A percentile compares a stretch with the other conserved stretches of the same genome.
These are phyloP conservation scores for Saitozyma podzolica DNA, from an alignment of 768 basidiomycete species.

Conservation along the genomic window DNA sequence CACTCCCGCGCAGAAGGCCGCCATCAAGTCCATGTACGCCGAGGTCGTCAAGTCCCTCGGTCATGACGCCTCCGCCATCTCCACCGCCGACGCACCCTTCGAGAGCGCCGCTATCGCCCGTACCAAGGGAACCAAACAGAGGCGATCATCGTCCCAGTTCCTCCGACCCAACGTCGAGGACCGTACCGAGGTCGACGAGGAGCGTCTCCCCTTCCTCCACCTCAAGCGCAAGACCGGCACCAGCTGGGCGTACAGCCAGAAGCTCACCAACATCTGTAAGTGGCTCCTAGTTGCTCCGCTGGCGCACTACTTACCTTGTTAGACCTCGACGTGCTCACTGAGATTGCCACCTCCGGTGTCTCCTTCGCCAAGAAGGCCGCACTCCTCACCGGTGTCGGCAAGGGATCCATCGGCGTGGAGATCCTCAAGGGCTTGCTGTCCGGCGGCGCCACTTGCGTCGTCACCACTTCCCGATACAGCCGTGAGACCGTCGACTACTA, in stretches of 20 bases:
- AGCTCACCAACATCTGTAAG: slow-evolving; percentile 70
- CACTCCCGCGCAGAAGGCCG: slow-evolving; percentile 83
- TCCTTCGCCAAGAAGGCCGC: slow-evolving; percentile 99
- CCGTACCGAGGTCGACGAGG: slow-evolving; percentile 69
- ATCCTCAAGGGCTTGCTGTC: slow-evolving; percentile 94
- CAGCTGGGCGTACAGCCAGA: slow-evolving; percentile 96
- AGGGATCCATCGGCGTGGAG: slow-evolving; percentile 96
- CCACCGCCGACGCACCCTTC: slow-evolving; percentile 13
- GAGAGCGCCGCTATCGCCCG: slow-evolving; percentile 28
- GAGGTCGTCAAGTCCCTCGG: slow-evolving; percentile 92
- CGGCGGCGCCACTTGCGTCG: slow-evolving; percentile 92
- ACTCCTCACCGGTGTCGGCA: slow-evolving; percentile 93
- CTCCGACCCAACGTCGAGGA: slow-evolving; percentile 76
- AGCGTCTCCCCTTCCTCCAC: slow-evolving; percentile 91
- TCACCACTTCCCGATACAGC: slow-evolving; percentile 96
- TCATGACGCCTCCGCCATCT: slow-evolving; percentile 57
- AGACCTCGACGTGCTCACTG: slow-evolving; percentile 94
- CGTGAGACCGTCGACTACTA: slow-evolving; percentile 92
- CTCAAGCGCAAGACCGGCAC: slow-evolving; percentile 94
- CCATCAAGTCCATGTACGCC: slow-evolving; percentile 72
- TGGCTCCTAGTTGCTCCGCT: slow-evolving; percentile 34
- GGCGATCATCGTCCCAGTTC: slow-evolving; percentile 95
- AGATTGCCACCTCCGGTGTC: slow-evolving; percentile 97
- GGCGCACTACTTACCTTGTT: slow-evolving; percentile 44
- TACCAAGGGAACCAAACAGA: slow-evolving; percentile 51